Conservation (phyloP, 2,329 filamentous ascomycete species). For the Diaporthe humulicola region DNA sequence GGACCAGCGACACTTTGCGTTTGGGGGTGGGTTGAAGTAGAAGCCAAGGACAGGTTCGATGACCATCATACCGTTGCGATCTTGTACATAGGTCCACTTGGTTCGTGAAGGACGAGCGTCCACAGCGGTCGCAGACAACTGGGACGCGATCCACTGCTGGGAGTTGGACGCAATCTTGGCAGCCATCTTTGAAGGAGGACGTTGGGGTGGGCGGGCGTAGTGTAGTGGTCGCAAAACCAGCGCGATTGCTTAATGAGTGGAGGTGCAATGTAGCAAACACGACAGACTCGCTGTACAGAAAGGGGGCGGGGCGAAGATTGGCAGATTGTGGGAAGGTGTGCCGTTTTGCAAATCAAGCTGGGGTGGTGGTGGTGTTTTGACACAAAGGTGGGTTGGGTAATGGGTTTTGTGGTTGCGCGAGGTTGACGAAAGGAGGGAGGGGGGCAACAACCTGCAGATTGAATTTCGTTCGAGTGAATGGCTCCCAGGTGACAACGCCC, state of each 20-base stretch:
- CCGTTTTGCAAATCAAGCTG: slow-evolving; percentile 19
- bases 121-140: slow-evolving; percentile 4
- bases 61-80: slow-evolving; percentile 6
- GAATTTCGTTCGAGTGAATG: background rate
- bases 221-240: slow-evolving; percentile 10
- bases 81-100: slow-evolving; percentile 33
- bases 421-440: background rate
- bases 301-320: background rate
- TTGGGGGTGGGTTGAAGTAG: slow-evolving; percentile 37
- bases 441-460: slow-evolving; percentile 7
- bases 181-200: slow-evolving; percentile 23
- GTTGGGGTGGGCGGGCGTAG: background rate
- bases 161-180: slow-evolving; percentile 48
- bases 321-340: background rate
- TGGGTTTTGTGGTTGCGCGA: background rate
- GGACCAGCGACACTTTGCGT: slow-evolving; percentile 40
- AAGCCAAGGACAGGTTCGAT: slow-evolving; percentile 41
- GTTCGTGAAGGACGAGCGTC: slow-evolving; percentile 3
- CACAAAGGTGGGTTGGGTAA: slow-evolving; percentile 8
- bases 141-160: background rate
- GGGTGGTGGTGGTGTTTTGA: background rate
- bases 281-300: slow-evolving; percentile 22
- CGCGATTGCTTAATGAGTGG: slow-evolving; percentile 24
- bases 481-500: background rate
- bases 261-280: slow-evolving; percentile 27